Percentiles rank a stretch among this genome's conserved stretches.
These are phyloP conservation scores for Bolboschoenus planiculmis DNA, from an alignment of 176 grass and related monocot species.

Conservation along the genomic window DNA sequence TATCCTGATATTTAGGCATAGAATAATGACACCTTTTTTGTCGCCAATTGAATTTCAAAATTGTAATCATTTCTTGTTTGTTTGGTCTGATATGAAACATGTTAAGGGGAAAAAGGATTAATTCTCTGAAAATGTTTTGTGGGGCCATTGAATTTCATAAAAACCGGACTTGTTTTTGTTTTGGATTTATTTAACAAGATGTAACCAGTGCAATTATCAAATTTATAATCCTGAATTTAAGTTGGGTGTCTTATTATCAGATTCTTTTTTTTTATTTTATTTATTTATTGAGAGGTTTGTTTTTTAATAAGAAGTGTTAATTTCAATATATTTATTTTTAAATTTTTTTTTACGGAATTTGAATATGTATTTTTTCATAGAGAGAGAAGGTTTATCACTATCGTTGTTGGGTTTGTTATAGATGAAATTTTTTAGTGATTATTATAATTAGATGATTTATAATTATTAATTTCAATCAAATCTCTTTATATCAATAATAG, in stretches of 20 bases:
- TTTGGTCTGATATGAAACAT: neutral
- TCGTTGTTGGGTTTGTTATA: no score
- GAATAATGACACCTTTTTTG: neutral
- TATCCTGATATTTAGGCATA: neutral
- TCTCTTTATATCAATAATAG: no score
- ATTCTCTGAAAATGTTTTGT: slow-evolving; percentile 9
- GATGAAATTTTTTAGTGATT: no score
- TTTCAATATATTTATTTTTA: no score
- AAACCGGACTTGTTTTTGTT: neutral
- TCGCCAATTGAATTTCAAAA: neutral
- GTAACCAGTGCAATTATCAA: neutral
- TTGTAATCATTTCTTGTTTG: neutral
- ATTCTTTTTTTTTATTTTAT: neutral
- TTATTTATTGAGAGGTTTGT: no score
- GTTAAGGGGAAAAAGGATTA: neutral
- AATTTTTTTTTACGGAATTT: no score
- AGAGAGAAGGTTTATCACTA: no score
- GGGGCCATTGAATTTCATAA: neutral
- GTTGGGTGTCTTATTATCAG: neutral
- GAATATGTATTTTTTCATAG: no score
- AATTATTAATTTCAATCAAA: no score
- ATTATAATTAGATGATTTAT: no score
- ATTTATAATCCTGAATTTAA: neutral
- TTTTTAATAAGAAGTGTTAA: no score
- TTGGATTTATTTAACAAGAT: neutral